phyloP scores from a whole-genome alignment of 441 rosid genomes.

The Erysimum cheiri region DNA sequence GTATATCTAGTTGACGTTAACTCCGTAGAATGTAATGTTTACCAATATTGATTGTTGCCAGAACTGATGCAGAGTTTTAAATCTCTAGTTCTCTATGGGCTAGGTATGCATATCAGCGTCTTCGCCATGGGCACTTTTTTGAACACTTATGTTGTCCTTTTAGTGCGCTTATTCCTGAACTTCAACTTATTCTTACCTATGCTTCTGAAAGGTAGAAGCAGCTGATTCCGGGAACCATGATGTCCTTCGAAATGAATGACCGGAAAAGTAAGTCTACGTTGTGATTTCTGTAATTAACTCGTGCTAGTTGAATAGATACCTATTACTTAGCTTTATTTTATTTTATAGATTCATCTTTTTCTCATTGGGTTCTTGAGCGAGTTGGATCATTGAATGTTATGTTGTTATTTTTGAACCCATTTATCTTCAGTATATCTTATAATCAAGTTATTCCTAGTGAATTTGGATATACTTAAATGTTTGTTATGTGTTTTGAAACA shows the following conservation, averaged over 20 bases:
- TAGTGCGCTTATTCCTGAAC: background rate
- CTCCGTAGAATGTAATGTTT: slow-evolving; percentile 11
- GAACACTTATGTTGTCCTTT: slow-evolving; percentile 5
- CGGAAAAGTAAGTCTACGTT: slow-evolving; percentile 42
- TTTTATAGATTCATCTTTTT: background rate
- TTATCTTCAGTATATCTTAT: background rate
- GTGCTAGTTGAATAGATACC: background rate
- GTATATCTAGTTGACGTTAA: background rate
- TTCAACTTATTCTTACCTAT: slow-evolving; percentile 11
- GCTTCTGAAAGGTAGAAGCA: slow-evolving; percentile 36
- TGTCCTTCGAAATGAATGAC: slow-evolving; percentile 51
- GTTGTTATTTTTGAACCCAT: slow-evolving; percentile 4
- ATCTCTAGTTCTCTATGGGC: background rate
- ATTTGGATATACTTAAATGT: background rate
- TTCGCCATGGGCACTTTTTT: background rate
- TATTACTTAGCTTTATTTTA: slow-evolving; percentile 1
- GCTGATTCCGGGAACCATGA: slow-evolving; percentile 34
- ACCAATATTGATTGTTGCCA: slow-evolving; percentile 16
- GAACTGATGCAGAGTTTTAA: slow-evolving; percentile 4
- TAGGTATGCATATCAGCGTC: slow-evolving; percentile 4
- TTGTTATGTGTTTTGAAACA: slow-evolving; percentile 34
- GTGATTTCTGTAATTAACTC: background rate
- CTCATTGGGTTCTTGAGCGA: background rate
- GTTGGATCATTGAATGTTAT: slow-evolving; percentile 12
- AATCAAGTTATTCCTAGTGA: background rate